Evolutionary conservation across 2,329 filamentous ascomycete species (phyloP).

Genomic region (Cercospora sp.): DNA sequence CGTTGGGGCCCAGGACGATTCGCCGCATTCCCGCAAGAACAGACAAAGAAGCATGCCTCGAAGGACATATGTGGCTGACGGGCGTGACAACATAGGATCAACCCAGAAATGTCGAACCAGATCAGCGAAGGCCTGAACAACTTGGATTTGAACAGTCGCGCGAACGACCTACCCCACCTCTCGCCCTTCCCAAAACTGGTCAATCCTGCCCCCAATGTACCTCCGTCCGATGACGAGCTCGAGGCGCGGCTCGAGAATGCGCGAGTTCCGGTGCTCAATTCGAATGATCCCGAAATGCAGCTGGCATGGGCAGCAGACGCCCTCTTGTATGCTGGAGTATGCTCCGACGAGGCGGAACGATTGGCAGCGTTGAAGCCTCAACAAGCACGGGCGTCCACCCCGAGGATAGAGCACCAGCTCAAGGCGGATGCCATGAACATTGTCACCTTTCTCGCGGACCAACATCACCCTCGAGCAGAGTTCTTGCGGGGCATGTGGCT

Average conservation of each 20-base stretch:
- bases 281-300: conserved; percentile 94
- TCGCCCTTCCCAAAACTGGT: conserved; percentile 87
- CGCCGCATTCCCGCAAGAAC: background rate
- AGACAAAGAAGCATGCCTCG: background rate
- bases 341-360: conserved; percentile 72
- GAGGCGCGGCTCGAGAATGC: conserved; percentile 86
- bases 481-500: conserved; percentile 97
- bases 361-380: conserved; percentile 53
- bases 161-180: conserved; percentile 69
- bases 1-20: background rate
- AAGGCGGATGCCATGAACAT: conserved; percentile 88
- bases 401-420: conserved; percentile 84
- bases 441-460: conserved; percentile 82
- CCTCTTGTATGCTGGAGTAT: conserved; percentile 82
- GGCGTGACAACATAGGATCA: conserved; percentile 28
- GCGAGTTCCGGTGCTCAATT: conserved; percentile 79
- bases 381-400: conserved; percentile 68
- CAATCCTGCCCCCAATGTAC: conserved; percentile 79
- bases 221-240: conserved; percentile 90
- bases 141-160: conserved; percentile 61
- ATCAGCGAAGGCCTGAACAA: conserved; percentile 93
- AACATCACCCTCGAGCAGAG: conserved; percentile 88
- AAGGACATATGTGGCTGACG: conserved; percentile 2
- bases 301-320: conserved; percentile 95
- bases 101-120: conserved; percentile 84